Percentiles rank a stretch among this genome's conserved stretches.
These are phyloP conservation scores for Penicillium sp. DNA, from an alignment of 2,329 filamentous ascomycete genomes.

Conservation along the genomic window DNA sequence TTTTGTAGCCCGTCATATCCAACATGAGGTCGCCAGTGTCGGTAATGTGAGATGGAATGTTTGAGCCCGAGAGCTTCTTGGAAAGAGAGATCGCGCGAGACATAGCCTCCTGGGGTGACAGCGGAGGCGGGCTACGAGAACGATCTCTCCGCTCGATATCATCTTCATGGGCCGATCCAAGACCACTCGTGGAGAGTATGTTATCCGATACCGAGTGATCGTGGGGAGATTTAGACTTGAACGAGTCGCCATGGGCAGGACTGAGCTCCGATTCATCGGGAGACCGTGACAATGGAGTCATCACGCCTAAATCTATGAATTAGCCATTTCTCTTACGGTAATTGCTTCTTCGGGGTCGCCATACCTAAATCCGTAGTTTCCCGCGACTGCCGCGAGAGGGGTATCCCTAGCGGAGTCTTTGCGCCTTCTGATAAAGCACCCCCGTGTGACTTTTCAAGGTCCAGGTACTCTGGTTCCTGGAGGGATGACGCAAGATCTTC, in stretches of 20 bases:
- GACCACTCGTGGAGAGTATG: conserved; percentile 50
- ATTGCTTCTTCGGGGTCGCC: conserved; percentile 1
- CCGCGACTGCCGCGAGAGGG: conserved; percentile 41
- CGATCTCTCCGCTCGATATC: conserved; percentile 45
- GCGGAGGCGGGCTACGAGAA: conserved; percentile 77
- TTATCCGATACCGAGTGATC: conserved; percentile 63
- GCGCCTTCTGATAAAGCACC: conserved; percentile 33
- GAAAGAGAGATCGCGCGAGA: conserved; percentile 84
- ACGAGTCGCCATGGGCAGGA: conserved; percentile 37
- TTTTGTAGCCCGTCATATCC: conserved; percentile 97
- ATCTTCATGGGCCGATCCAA: conserved; percentile 22
- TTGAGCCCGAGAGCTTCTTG: conserved; percentile 83
- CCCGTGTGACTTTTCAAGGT: conserved; percentile 45
- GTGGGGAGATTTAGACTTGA: conserved; percentile 45
- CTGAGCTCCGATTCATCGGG: conserved; percentile 40
- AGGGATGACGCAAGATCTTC: conserved; percentile 44
- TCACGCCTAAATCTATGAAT: conserved; percentile 36
- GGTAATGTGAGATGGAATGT: conserved; percentile 92
- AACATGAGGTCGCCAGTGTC: conserved; percentile 94
- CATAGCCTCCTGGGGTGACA: conserved; percentile 76
- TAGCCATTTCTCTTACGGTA: conserved; percentile 9
- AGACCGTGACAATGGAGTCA: conserved; percentile 50
- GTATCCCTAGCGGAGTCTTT: conserved; percentile 35
- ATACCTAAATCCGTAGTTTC: conserved; percentile 56
- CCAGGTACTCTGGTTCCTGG: conserved; percentile 58